A percentile compares a stretch with the other conserved stretches of the same genome.
Evolutionary conservation across 208 protist species (phyloP).

Genomic region (Leishmania mexicana): DNA sequence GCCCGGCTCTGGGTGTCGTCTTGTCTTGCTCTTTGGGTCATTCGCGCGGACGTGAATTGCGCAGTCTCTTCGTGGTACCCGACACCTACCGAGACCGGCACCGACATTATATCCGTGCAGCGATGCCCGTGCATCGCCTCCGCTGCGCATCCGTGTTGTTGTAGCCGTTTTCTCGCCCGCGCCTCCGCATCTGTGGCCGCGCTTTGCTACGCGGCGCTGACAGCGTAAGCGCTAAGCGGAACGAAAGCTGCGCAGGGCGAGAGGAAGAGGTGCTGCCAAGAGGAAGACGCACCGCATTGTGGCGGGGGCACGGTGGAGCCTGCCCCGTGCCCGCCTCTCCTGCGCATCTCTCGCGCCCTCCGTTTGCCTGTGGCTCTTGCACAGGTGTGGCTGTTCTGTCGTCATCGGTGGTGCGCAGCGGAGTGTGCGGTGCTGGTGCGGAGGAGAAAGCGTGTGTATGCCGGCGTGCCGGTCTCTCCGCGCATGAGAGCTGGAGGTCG

Average conservation of each 20-base stretch:
- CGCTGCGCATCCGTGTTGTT: neutral
- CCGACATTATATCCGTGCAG: neutral
- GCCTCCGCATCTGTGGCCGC: neutral
- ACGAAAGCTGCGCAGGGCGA: neutral
- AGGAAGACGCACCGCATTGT: neutral
- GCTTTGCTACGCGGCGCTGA: neutral
- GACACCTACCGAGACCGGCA: neutral
- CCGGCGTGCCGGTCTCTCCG: neutral
- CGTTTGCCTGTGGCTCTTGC: neutral
- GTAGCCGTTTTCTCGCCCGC: neutral
- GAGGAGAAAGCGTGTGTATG: neutral
- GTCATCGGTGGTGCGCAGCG: slow-evolving; percentile 4
- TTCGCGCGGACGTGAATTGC: neutral
- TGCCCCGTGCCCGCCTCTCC: neutral
- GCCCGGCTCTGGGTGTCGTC: neutral
- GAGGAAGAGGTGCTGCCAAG: neutral
- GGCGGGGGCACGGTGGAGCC: neutral
- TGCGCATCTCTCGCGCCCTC: neutral
- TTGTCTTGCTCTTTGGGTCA: neutral
- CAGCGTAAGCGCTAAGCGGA: neutral
- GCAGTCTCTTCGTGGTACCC: neutral
- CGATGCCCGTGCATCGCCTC: neutral
- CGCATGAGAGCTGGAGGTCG: neutral
- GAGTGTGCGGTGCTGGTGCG: neutral
- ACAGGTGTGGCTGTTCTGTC: neutral